Percentiles rank a stretch among this genome's conserved stretches.
Conservation (phyloP, 1,139 yeast species). For the Yamadazyma dendronema region DNA sequence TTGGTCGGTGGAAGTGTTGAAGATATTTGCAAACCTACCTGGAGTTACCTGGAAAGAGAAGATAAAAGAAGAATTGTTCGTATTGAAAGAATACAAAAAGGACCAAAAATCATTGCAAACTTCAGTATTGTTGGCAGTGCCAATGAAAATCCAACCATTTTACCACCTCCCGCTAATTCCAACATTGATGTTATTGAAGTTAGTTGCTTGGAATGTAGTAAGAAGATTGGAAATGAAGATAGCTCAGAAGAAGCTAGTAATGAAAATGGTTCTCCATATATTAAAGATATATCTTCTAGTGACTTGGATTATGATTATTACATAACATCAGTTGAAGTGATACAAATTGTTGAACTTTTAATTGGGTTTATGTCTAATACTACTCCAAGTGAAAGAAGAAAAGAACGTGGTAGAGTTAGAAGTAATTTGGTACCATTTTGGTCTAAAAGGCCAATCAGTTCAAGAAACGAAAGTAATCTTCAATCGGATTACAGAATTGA, state of each 20-base stretch:
- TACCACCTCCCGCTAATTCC: constrained; percentile 34
- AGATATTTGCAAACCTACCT: constrained; percentile 49
- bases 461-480: constrained; percentile 38
- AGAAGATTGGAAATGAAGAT: constrained; percentile 19
- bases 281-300: constrained; percentile 26
- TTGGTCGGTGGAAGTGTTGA: constrained; percentile 44
- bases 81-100: constrained; percentile 52
- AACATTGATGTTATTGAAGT: constrained; percentile 54
- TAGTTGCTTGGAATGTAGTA: constrained; percentile 50
- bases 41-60: constrained; percentile 44
- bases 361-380: constrained; percentile 45
- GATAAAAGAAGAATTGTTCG: constrained; percentile 59
- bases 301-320: constrained; percentile 41
- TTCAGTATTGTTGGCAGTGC: constrained; percentile 56
- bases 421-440: constrained; percentile 68
- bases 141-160: constrained; percentile 41
- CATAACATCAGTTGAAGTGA: constrained; percentile 65
- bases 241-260: constrained; percentile 28
- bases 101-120: constrained; percentile 43
- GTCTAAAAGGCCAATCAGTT: constrained; percentile 58
- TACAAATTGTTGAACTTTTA: constrained; percentile 59
- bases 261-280: no score
- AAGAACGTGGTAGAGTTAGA: constrained; percentile 63
- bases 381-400: constrained; percentile 50
- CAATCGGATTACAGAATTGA: constrained; percentile 51